Evolutionary conservation across 208 protist genomes (phyloP).

Genomic region (Spongospora subterranea): DNA sequence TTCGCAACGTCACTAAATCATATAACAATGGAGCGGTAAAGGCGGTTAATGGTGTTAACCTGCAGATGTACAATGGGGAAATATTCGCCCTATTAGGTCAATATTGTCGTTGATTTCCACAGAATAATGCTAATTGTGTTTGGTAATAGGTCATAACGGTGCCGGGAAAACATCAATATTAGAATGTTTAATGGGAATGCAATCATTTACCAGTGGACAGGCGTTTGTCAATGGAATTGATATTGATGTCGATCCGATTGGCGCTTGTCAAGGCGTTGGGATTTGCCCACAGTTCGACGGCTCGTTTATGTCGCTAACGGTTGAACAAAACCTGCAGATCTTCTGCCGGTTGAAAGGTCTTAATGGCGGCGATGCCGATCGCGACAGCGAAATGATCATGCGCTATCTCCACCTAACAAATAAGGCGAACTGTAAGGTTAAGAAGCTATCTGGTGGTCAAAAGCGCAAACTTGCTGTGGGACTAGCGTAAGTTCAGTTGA

Average conservation of each 20-base stretch:
- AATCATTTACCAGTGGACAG: neutral
- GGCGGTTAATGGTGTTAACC: neutral
- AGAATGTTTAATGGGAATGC: neutral
- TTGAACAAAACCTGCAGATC: constrained; percentile 61
- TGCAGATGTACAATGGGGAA: neutral
- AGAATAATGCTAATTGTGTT: neutral
- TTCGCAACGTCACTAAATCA: neutral
- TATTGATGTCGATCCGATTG: neutral
- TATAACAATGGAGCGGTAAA: neutral
- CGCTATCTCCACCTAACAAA: neutral
- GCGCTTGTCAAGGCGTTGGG: constrained; percentile 21
- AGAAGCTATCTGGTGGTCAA: constrained; percentile 12
- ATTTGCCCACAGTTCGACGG: constrained; percentile 71
- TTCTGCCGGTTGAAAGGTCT: constrained; percentile 62
- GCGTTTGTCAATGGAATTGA: constrained; percentile 29
- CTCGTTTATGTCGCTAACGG: constrained; percentile 64
- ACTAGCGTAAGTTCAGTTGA: constrained; percentile 23
- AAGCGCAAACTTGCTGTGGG: constrained; percentile 20
- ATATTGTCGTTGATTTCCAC: neutral
- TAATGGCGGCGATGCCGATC: neutral
- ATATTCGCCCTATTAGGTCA: constrained; percentile 8
- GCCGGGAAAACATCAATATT: constrained; percentile 17
- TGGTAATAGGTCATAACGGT: neutral
- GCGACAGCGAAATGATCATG: neutral
- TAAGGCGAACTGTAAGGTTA: neutral